phyloP scores from a whole-genome alignment of 176 grass and related monocot genomes.

The Otatea glauca region DNA sequence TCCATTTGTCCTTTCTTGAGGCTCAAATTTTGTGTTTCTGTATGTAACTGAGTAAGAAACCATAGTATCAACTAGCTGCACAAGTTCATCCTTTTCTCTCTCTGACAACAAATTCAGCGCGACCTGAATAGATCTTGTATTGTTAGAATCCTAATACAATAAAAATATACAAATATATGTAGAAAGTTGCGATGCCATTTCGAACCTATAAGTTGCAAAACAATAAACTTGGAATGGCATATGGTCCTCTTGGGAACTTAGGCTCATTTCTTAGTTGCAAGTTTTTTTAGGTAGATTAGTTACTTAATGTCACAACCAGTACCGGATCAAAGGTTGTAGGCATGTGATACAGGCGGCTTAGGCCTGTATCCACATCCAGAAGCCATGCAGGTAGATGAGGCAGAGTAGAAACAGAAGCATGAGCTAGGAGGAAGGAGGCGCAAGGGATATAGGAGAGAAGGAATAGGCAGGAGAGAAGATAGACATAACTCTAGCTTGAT shows the following conservation, averaged over 20 bases:
- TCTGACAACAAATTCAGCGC: slow-evolving; percentile 79
- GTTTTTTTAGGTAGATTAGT: slow-evolving; percentile 24
- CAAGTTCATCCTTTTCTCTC: slow-evolving; percentile 81
- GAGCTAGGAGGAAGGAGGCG: too few species aligned
- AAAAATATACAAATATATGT: slow-evolving; percentile 24
- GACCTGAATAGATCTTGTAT: slow-evolving; percentile 53
- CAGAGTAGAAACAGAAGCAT: too few species aligned
- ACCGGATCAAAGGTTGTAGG: too few species aligned
- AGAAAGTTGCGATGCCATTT: neutral
- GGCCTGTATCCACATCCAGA: too few species aligned
- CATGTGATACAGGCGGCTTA: too few species aligned
- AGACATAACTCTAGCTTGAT: too few species aligned
- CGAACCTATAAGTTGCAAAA: slow-evolving; percentile 18
- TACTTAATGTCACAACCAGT: too few species aligned
- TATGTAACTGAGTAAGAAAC: slow-evolving; percentile 86
- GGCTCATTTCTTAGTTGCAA: slow-evolving; percentile 23
- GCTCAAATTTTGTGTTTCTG: slow-evolving; percentile 67
- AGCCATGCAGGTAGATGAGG: too few species aligned
- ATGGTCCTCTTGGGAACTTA: slow-evolving; percentile 21
- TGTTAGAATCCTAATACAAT: slow-evolving; percentile 40
- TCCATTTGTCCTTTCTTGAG: slow-evolving; percentile 60
- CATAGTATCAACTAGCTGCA: slow-evolving; percentile 90
- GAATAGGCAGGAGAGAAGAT: too few species aligned
- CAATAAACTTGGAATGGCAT: slow-evolving; percentile 24
- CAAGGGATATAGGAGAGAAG: too few species aligned